Evolutionary conservation across 768 basidiomycete genomes (phyloP).

Genomic region (Rhodotorula paludigena): DNA sequence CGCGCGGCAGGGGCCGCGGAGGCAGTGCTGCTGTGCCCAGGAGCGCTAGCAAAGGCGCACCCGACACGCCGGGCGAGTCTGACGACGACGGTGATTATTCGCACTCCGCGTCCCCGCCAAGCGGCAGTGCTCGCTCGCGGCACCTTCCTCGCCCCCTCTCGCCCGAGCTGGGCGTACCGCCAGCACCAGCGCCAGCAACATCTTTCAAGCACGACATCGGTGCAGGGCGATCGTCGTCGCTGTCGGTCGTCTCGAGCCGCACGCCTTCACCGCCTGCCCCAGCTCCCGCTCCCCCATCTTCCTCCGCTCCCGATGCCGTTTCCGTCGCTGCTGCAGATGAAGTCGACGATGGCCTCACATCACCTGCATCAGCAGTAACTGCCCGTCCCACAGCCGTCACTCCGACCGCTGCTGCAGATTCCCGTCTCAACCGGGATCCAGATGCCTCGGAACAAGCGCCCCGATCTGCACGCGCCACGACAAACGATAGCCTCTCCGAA

Average conservation of each 20-base stretch:
- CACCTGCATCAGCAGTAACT: neutral
- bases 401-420: neutral
- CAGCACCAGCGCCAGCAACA: neutral
- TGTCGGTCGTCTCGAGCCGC: neutral
- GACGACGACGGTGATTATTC: neutral
- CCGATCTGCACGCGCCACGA: neutral
- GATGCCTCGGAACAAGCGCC: neutral
- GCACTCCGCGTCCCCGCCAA: neutral
- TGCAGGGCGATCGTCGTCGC: conserved; percentile 5
- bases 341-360: neutral
- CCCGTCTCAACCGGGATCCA: neutral
- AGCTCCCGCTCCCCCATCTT: neutral
- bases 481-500: conserved; percentile 16
- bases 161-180: conserved; percentile 5
- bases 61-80: neutral
- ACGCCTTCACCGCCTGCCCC: neutral
- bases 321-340: neutral
- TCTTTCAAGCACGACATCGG: too few relatives aligned
- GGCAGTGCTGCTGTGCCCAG: neutral
- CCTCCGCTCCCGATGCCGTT: neutral
- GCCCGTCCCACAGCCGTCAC: neutral
- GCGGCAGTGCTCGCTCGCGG: neutral
- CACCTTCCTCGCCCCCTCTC: neutral
- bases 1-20: neutral
- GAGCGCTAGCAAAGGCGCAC: too few relatives aligned